Percentiles rank a stretch among this genome's conserved stretches.
phyloP scores from a whole-genome alignment of 164 flowering plant genomes.

The Macadamia integrifolia region DNA sequence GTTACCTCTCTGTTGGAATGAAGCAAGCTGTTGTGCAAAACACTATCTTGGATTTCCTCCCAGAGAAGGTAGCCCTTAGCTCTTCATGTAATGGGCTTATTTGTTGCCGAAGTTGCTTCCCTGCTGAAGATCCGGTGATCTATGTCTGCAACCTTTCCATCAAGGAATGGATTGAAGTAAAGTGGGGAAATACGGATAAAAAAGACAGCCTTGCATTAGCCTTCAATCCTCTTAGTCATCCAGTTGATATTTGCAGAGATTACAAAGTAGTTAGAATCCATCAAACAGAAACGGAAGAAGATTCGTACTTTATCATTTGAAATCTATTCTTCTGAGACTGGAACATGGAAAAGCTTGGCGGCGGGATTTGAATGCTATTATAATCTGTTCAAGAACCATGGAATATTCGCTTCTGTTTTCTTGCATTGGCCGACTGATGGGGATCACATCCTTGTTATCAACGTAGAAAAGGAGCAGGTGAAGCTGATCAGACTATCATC shows the following conservation, averaged over 20 bases:
- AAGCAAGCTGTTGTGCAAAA: conserved; percentile 4
- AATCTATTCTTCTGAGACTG: conserved; percentile 28
- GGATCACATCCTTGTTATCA: conserved; percentile 29
- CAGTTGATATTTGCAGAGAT: conserved; percentile 13
- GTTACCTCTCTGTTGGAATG: conserved; percentile 23
- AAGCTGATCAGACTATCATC: conserved; percentile 29
- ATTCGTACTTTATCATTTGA: conserved; percentile 24
- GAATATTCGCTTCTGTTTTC: conserved; percentile 22
- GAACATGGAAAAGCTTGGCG: conserved; percentile 27
- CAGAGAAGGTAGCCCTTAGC: conserved; percentile 30
- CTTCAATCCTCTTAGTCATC: conserved; percentile 28
- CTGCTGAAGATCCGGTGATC: conserved; percentile 20
- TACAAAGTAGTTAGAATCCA: conserved; percentile 28
- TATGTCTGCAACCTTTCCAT: conserved; percentile 43
- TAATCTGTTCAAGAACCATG: conserved; percentile 22
- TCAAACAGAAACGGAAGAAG: conserved; percentile 10
- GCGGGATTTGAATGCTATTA: conserved; percentile 26
- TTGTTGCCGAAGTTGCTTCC: conserved; percentile 36
- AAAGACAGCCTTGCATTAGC: conserved; percentile 23
- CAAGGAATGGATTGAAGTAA: conserved; percentile 27
- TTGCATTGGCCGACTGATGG: conserved; percentile 41
- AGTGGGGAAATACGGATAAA: conserved; percentile 13
- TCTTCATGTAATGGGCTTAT: conserved; percentile 35
- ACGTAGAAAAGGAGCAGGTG: conserved; percentile 30
- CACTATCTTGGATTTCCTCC: conserved; percentile 30